A percentile compares a stretch with the other conserved stretches of the same genome.
Evolutionary conservation across 345 rosid species (phyloP).

Genomic region (Citrus medica): DNA sequence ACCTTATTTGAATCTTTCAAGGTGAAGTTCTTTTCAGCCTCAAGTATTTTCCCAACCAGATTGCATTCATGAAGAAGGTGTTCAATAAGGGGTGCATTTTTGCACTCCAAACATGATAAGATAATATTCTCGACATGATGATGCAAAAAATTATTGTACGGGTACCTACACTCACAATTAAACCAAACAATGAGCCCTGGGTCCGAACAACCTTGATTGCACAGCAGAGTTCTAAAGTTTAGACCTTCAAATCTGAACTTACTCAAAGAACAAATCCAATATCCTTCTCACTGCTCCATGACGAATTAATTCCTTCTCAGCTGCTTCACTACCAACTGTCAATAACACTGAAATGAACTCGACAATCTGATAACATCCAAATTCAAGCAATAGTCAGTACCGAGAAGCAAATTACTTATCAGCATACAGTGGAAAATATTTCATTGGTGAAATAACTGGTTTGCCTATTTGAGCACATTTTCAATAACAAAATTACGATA

Average conservation of each 20-base stretch:
- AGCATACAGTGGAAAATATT: background rate
- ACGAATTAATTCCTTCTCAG: conserved; percentile 77
- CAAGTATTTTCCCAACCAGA: conserved; percentile 72
- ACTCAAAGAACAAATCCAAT: conserved; percentile 82
- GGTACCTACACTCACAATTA: conserved; percentile 60
- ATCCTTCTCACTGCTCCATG: conserved; percentile 69
- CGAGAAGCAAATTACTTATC: background rate
- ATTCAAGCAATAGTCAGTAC: conserved; percentile 1
- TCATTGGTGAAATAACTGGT: background rate
- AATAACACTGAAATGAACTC: conserved; percentile 88
- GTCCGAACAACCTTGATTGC: background rate
- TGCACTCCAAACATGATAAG: conserved; percentile 80
- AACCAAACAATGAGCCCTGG: conserved; percentile 25
- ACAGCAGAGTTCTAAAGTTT: conserved; percentile 3
- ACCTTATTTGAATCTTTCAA: conserved; percentile 67
- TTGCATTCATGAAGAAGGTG: conserved; percentile 74
- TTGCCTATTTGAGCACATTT: background rate
- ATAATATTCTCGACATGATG: conserved; percentile 83
- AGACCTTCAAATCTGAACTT: conserved; percentile 25
- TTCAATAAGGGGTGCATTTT: conserved; percentile 50
- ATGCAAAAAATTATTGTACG: conserved; percentile 90
- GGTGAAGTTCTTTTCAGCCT: conserved; percentile 52
- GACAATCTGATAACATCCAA: conserved; percentile 59
- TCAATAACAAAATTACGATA: conserved; percentile 3
- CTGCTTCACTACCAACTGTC: conserved; percentile 74